Evolutionary conservation across 768 basidiomycete genomes (phyloP), one percentile per base, ranked within the genome.

Genomic region (Roridomyces roridus): DNA sequence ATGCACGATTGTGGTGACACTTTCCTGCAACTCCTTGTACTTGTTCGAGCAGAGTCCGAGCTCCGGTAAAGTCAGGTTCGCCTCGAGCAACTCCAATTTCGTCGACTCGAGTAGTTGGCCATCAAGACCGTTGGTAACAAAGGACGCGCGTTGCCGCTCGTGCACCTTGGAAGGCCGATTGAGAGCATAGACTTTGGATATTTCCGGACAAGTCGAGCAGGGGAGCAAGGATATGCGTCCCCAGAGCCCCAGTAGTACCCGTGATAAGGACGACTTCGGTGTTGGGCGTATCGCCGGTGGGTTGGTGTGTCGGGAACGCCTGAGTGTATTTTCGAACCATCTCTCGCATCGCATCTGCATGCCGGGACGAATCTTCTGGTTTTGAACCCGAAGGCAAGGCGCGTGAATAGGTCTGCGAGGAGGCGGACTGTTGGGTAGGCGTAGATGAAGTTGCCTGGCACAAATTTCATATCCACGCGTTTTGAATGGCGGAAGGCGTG

Each of bases 231-330:
- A 74, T 25, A 35, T 66, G 62, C 1, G 65, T 62, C 11, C 76
- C 77, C 17, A 78, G 58, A 6, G 67, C 63, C 2, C 73, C 72
- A 5, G 73, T 76, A 11, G 72, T 76, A 0, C 74, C 75, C 1
- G 74, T 77, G 18, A 76, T 51, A 31, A 77, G 55, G 34, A 77
- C 55, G 2, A 63, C 42, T 20, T 56, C 26, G 20, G 24, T 23
- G 0, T 2, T 10, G 9, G 40, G 34, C n/a, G n/a, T 25, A 1
- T 17, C 29, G 5, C 15, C 39, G 2, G 26, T 41, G 2, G 55
- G 28, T 17, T 8, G 14, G 28, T 51, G 55, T 25, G 12, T 2
- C 9, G 55, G 52, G 25, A 56, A 57, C 6, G 35, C 54, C 4
- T 42, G 37, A 11, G 50, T 25, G 25, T 64, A 65, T 21, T 62